These are phyloP conservation scores for Chaetomiaceae sp. DNA, from an alignment of 2,329 filamentous ascomycete species.

Conservation along the genomic window DNA sequence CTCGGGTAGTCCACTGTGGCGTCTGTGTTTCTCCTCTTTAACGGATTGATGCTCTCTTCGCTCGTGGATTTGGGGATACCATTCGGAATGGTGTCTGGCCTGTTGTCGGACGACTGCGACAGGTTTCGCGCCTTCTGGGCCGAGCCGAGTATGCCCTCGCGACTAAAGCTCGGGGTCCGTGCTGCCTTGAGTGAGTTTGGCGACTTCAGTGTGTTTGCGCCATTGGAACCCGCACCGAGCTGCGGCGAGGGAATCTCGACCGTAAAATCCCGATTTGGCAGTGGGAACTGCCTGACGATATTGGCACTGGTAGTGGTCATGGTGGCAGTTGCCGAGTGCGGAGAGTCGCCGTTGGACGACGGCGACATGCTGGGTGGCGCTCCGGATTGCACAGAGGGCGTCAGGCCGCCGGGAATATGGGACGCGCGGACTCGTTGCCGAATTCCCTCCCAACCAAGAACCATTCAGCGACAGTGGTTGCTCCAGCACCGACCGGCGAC, in stretches of 20 bases:
- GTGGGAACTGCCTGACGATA: conserved; percentile 40
- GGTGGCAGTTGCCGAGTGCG: conserved; percentile 38
- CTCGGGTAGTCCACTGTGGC: conserved; percentile 60
- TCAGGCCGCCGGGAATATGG: background rate
- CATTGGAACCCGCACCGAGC: conserved; percentile 39
- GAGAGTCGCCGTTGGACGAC: conserved; percentile 52
- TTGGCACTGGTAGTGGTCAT: conserved; percentile 35
- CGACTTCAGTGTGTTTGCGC: conserved; percentile 45
- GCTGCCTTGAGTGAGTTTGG: conserved; percentile 43
- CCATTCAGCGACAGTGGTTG: background rate
- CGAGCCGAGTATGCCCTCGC: conserved; percentile 51
- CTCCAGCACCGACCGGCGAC: conserved; percentile 5
- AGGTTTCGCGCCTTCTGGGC: conserved; percentile 52
- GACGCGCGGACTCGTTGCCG: background rate
- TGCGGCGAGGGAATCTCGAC: conserved; percentile 47
- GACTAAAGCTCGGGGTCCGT: conserved; percentile 48
- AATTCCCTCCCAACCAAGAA: conserved; percentile 6
- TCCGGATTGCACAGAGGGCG: background rate
- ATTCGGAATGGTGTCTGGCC: conserved; percentile 40
- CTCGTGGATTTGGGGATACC: conserved; percentile 43
- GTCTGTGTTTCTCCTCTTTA: conserved; percentile 60
- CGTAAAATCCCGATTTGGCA: conserved; percentile 46
- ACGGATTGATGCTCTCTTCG: conserved; percentile 54
- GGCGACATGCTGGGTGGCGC: conserved; percentile 42
- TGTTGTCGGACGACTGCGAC: conserved; percentile 51